A percentile compares a stretch with the other conserved stretches of the same genome.
phyloP scores from a whole-genome alignment of 176 grass and related monocot species.

The Rhynchospora breviuscula region DNA sequence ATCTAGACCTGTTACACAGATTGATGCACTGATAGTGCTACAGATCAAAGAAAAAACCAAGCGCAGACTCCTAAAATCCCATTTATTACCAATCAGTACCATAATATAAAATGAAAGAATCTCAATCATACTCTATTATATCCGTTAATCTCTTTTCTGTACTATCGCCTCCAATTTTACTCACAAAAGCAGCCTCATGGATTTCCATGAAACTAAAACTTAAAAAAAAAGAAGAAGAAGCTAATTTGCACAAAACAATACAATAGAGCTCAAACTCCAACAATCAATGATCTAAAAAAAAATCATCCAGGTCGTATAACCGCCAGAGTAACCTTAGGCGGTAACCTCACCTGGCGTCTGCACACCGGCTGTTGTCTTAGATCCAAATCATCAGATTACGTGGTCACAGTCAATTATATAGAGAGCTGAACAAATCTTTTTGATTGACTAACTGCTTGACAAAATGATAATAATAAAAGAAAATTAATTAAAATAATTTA shows the following conservation, averaged over 20 bases:
- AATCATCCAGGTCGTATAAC: slow-evolving; percentile 16
- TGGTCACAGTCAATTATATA: not conserved
- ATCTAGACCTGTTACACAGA: not conserved
- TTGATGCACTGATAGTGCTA: not conserved
- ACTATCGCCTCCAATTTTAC: not conserved
- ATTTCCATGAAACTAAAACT: not conserved
- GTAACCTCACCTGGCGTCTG: slow-evolving; percentile 37
- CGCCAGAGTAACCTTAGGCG: slow-evolving; percentile 49
- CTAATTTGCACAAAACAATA: not conserved
- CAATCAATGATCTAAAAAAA: not conserved
- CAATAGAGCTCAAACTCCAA: not conserved
- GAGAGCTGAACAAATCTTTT: too few species aligned
- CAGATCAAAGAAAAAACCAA: not conserved
- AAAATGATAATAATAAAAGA: too few species aligned
- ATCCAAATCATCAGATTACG: not conserved
- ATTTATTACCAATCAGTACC: not conserved
- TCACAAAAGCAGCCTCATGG: slow-evolving; percentile 6
- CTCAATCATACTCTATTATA: not conserved
- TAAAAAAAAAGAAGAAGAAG: not conserved
- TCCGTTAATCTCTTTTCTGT: slow-evolving; percentile 3
- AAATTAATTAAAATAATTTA: too few species aligned
- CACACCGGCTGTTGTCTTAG: slow-evolving; percentile 5
- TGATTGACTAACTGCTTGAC: too few species aligned
- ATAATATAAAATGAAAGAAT: not conserved
- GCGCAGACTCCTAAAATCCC: not conserved